Percentiles rank a stretch among this genome's conserved stretches.
These are phyloP conservation scores for Clarireedia sp. DNA, from an alignment of 2,329 filamentous ascomycete species.

Conservation along the genomic window DNA sequence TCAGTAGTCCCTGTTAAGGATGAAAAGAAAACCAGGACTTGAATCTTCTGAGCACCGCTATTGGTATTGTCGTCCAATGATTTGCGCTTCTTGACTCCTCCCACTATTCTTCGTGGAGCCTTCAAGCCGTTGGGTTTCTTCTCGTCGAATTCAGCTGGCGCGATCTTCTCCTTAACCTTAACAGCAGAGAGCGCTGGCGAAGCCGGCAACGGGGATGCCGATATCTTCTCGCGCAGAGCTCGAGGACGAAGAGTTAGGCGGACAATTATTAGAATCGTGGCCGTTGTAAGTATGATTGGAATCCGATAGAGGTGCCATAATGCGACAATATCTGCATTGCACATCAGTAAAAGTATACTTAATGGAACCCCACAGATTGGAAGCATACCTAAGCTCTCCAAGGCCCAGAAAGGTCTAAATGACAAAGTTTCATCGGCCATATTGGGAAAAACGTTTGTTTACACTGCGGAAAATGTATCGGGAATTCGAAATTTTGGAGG, in stretches of 20 bases:
- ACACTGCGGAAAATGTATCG: background rate
- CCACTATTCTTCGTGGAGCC: conserved; percentile 31
- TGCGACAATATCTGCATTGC: conserved; percentile 21
- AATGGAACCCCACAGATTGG: background rate
- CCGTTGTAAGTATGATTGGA: conserved; percentile 34
- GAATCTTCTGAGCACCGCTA: conserved; percentile 41
- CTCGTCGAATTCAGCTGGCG: conserved; percentile 8
- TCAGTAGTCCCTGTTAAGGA: conserved; percentile 81
- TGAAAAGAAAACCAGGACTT: conserved; percentile 79
- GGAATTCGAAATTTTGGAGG: conserved; percentile 6
- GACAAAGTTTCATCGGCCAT: conserved; percentile 11
- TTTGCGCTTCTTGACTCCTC: conserved; percentile 25
- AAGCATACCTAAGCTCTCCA: conserved; percentile 16
- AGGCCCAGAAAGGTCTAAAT: conserved; percentile 12
- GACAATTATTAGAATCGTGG: conserved; percentile 31
- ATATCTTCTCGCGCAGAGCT: conserved; percentile 26
- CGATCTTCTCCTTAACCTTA: conserved; percentile 19
- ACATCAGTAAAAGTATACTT: background rate
- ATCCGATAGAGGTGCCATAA: conserved; percentile 41
- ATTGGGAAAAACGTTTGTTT: background rate
- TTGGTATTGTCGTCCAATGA: conserved; percentile 27
- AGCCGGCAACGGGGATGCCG: conserved; percentile 23
- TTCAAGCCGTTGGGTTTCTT: conserved; percentile 25
- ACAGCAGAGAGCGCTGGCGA: conserved; percentile 16
- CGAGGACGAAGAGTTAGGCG: conserved; percentile 29